Conservation (phyloP, 805 yeast species). For the Maudiozyma turicensis region DNA sequence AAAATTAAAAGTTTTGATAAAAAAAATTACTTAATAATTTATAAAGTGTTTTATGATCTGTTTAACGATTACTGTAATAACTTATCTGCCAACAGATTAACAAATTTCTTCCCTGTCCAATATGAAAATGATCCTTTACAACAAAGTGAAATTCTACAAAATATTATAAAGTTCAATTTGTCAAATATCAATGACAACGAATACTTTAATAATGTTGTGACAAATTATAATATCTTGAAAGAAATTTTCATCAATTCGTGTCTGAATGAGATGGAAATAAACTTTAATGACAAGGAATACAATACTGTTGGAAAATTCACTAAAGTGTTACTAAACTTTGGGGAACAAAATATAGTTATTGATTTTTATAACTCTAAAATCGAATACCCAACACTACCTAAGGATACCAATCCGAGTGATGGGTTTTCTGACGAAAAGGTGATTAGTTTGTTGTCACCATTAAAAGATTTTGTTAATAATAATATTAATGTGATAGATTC, state of each 20-base stretch:
- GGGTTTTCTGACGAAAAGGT: constrained; percentile 13
- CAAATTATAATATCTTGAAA: constrained; percentile 18
- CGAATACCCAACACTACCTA: constrained; percentile 15
- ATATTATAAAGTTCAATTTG: constrained; percentile 14
- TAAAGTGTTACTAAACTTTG: constrained; percentile 28
- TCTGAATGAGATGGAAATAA: constrained; percentile 55
- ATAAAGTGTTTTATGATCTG: constrained; percentile 9
- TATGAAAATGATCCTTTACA: constrained; percentile 20
- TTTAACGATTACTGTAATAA: constrained; percentile 19
- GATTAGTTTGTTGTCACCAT: constrained; percentile 14
- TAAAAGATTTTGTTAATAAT: constrained; percentile 27
- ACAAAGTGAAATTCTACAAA: constrained; percentile 19
- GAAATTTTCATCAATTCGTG: constrained; percentile 68
- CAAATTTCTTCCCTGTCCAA: constrained; percentile 18
- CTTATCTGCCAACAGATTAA: constrained; percentile 14
- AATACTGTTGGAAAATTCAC: constrained; percentile 28
- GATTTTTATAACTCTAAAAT: constrained; percentile 33
- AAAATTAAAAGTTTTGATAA: constrained; percentile 9
- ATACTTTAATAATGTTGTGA: constrained; percentile 11
- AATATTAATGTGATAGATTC: constrained; percentile 32
- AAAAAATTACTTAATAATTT: constrained; percentile 10
- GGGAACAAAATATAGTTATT: constrained; percentile 31
- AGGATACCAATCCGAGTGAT: neutral
- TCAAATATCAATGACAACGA: constrained; percentile 15
- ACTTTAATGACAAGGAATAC: constrained; percentile 39